Evolutionary conservation across 495 filamentous ascomycete species (phyloP).

Genomic region (Aspergillus steynii): DNA sequence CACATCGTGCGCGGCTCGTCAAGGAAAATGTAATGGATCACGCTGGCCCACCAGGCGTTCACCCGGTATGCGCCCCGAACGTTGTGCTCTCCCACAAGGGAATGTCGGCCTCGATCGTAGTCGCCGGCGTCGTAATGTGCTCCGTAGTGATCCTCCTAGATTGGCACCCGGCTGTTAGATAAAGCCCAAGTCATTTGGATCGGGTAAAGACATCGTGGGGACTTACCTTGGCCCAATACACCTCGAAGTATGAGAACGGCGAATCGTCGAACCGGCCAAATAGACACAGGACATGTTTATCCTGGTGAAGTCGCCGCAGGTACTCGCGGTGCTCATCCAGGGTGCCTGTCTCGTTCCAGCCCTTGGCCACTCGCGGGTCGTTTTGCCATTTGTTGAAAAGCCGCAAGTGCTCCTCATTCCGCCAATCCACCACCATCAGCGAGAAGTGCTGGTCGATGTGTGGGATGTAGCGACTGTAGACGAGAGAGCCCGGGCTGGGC

Average conservation of each 20-base stretch:
- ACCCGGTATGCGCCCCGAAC: constrained; percentile 66
- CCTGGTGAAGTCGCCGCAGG: constrained; percentile 56
- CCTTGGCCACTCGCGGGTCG: constrained; percentile 63
- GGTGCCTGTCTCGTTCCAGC: constrained; percentile 63
- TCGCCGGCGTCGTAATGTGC: constrained; percentile 63
- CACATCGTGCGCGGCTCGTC: constrained; percentile 64
- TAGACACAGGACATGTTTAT: constrained; percentile 62
- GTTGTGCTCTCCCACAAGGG: constrained; percentile 62
- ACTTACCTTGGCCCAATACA: constrained; percentile 69
- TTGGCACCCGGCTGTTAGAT: constrained; percentile 18
- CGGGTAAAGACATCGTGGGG: neutral
- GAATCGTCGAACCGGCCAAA: constrained; percentile 62
- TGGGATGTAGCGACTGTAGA: constrained; percentile 69
- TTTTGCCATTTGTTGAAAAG: constrained; percentile 68
- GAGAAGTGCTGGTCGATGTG: constrained; percentile 66
- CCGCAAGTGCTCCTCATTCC: constrained; percentile 52
- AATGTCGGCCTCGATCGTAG: constrained; percentile 69
- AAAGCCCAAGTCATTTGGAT: neutral
- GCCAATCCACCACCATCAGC: constrained; percentile 61
- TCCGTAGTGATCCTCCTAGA: constrained; percentile 64
- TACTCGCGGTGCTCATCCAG: constrained; percentile 62
- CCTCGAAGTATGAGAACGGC: constrained; percentile 66
- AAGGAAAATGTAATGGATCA: constrained; percentile 70
- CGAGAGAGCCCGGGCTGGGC: constrained; percentile 58
- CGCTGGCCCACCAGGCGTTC: constrained; percentile 66